phyloP scores from a whole-genome alignment of 1,284 basidiomycete genomes.

The Ustilago loliicola region DNA sequence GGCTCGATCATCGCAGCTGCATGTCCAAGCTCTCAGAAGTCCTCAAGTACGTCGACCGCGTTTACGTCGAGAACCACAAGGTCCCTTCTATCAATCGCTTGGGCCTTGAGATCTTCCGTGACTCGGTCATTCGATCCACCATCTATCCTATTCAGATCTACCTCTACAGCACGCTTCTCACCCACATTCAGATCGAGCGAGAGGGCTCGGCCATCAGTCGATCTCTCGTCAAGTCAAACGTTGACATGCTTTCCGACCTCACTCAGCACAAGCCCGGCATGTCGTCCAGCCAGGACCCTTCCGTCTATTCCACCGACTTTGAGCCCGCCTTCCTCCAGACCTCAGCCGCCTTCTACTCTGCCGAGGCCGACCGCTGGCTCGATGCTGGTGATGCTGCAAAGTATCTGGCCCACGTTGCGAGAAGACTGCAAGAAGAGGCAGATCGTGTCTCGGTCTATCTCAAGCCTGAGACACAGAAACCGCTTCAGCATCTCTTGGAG shows the following conservation, averaged over 20 bases:
- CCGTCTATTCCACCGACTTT: slow-evolving; percentile 86
- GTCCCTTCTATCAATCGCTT: slow-evolving; percentile 80
- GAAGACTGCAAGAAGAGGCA: slow-evolving; percentile 85
- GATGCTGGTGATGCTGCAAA: slow-evolving; percentile 83
- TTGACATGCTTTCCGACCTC: slow-evolving; percentile 85
- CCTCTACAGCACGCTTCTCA: slow-evolving; percentile 83
- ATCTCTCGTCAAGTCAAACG: slow-evolving; percentile 86
- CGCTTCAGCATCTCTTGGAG: slow-evolving; percentile 83
- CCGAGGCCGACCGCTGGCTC: slow-evolving; percentile 81
- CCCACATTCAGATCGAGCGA: slow-evolving; percentile 89
- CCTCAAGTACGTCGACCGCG: slow-evolving; percentile 85
- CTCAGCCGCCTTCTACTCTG: slow-evolving; percentile 83
- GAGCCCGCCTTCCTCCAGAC: slow-evolving; percentile 86
- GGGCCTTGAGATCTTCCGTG: slow-evolving; percentile 86
- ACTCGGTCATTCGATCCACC: slow-evolving; percentile 78
- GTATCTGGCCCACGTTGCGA: slow-evolving; percentile 87
- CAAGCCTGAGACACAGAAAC: slow-evolving; percentile 79
- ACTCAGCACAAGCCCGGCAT: slow-evolving; percentile 70
- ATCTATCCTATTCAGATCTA: slow-evolving; percentile 82
- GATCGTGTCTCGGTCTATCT: slow-evolving; percentile 91
- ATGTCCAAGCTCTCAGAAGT: slow-evolving; percentile 92
- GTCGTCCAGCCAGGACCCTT: slow-evolving; percentile 64
- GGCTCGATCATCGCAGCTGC: slow-evolving; percentile 93
- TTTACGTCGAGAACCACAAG: slow-evolving; percentile 62
- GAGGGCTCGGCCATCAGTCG: slow-evolving; percentile 92